Conservation (phyloP, 352 stramenopile species). For the Phytophthora citrophthora region DNA sequence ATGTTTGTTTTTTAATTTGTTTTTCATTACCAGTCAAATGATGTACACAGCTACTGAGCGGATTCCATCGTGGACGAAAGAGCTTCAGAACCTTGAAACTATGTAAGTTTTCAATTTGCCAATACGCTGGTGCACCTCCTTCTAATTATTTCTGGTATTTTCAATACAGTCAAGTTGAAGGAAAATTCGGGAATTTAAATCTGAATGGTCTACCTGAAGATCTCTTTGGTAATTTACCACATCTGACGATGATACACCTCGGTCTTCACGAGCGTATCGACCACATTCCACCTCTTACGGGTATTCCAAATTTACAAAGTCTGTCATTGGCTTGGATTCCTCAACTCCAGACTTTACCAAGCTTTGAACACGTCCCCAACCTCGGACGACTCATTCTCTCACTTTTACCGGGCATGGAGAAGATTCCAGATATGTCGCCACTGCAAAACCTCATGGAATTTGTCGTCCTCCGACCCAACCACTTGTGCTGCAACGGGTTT, state of each 20-base stretch:
- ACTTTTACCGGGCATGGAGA: conserved; percentile 17
- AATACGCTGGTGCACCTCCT: not conserved
- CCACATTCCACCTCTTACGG: conserved; percentile 14
- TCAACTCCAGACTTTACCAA: conserved; percentile 13
- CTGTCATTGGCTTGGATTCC: conserved; percentile 21
- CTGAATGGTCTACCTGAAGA: conserved; percentile 13
- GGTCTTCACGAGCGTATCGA: conserved; percentile 17
- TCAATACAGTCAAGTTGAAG: conserved; percentile 25
- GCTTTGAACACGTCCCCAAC: conserved; percentile 13
- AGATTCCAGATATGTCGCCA: conserved; percentile 19
- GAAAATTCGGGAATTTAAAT: conserved; percentile 20
- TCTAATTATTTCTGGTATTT: not conserved
- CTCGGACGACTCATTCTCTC: conserved; percentile 16
- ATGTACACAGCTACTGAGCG: conserved; percentile 19
- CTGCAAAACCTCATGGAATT: conserved; percentile 24
- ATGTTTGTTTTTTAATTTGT: not conserved
- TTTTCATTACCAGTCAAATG: conserved; percentile 6
- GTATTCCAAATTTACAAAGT: conserved; percentile 19
- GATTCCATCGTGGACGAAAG: conserved; percentile 13
- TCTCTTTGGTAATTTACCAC: conserved; percentile 25
- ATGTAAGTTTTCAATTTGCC: conserved; percentile 7
- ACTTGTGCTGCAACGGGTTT: conserved; percentile 28
- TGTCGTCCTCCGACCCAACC: conserved; percentile 13
- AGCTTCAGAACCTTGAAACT: conserved; percentile 21
- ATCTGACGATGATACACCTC: conserved; percentile 18